Base-by-base conservation (phyloP, 164 flowering plant genomes). In the Aristolochia californica region DNA sequence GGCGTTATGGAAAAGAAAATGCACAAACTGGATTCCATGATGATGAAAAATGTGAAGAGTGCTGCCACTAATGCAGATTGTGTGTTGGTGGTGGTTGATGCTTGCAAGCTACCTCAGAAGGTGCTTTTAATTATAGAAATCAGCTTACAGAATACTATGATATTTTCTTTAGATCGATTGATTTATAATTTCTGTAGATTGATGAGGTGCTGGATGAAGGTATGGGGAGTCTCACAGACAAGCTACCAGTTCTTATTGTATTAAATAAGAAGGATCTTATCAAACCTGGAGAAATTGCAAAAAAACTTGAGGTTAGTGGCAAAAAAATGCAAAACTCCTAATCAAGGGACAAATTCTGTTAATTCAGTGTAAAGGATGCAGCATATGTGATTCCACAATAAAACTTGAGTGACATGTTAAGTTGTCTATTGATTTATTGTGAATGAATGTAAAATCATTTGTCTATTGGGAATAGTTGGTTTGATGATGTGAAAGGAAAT, bases 41-140 rank as follows among this genome's bases (percentile, higher is more conserved):
- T 94, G 97, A 94, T 94, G 97, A 90, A 80, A 60, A 94, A 90
- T 80, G 97, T 90, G 18, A 84, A 89, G 7, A 84, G 80, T 70
- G 97, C 97, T 59, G 78, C 86, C 4, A 43, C 82, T 40, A 81
- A 83, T 79, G 97, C 99, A 28, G 95, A 94, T 61, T 94, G 97
- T 77, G 93, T 86, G 5, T 43, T 94, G 55, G 79, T 94, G 55
- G 83, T 88, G 58, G 97, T 94, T 65, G 99, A 94, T 82, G 96
- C 93, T 62, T 71, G 81, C 70, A 89, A 87, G 78, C 60, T 65
- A 61, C 97, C 96, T 56, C 76, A 79, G 71, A 83, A 82, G 80
- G 99, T 90, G 74, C 62, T 78, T 20, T 73, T 54, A 43, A 66
- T 34, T 56, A 9, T 12, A 12, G 2, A 20, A 40, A 45, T 5